Base-by-base conservation (phyloP, 1,284 basidiomycete genomes). In the Marasmius tenuissimus region DNA sequence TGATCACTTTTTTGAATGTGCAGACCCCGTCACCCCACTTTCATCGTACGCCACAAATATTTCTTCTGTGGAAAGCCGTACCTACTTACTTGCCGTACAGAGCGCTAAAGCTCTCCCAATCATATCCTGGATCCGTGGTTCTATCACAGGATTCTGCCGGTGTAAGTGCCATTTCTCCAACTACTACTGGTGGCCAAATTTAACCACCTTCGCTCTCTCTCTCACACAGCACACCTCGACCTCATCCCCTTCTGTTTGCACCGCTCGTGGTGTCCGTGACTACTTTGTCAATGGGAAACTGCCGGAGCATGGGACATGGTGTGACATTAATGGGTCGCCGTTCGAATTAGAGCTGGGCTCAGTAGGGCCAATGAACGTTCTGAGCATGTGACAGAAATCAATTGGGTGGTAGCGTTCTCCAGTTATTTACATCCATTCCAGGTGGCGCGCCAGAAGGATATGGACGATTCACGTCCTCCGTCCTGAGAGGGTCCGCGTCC, bases 261-360 rank as follows among this genome's bases (percentile, higher is more conserved):
- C 66, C 2, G 40, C 40, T 22, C 27, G 35, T 12, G 16, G 57
- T 35, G 47, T 67, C 33, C 59, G 58, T 8, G 49, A 51, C 8
- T 67, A 67, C 42, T 63, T 67, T 35, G n/a, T 57, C 9, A 59
- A 67, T 38, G 66, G 66, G 6, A 62, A 52, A 6, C 49, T 67
- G 1, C 66, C 66, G 10, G 39, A 58, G 12, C 10, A 35, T 7
- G 62, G 51, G 1, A 65, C 64, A 14, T 42, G 58, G 14, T 67
- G 66, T 33, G 34, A 52, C 16, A 57, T 65, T 16, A 35, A 51
- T 48, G 62, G 60, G 12, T 45, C 55, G 0, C 51, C 57, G n/a
- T 64, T 64, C 51, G 55, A 1, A 2, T 27, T 4, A 27, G 4
- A 27, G 27, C 4, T 4, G 27, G 4, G 4, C 2, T 27, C 4